Base-by-base conservation (phyloP, 257 asterid species). In the Ajuga chamaepitys region DNA sequence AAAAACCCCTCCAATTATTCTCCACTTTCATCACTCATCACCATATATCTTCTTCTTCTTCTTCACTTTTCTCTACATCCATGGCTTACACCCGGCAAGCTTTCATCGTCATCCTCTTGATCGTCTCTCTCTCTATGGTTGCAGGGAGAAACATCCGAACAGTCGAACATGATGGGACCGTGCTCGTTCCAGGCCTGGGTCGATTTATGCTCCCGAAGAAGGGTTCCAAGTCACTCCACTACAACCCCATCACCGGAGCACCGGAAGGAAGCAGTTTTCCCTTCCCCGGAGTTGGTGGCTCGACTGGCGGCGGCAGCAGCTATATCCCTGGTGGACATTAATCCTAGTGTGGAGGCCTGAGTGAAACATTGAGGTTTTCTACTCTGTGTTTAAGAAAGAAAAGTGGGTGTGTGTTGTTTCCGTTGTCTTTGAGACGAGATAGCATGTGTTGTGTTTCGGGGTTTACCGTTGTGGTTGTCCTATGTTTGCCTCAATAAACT, bases 191-290 rank as follows among this genome's bases (percentile, higher is more conserved):
- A 0, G 95, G 97, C 24, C 12, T 85, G 1, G 97, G 97, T 0
- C 86, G 93, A 0, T 82, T 42, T 37, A 60, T 79, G 65, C 9
- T 83, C 66, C 96, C 93, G 0, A 64, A 52, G 52, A 75, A 61
- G 21, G 88, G 88, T 1, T 4, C 75, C 21, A 64, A 82, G 14
- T 78, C 90, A 0, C 64, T 82, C 0, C 68, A 77, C 11, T 84
- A 87, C 70, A 85, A 85, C 28, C 95, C 97, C 37, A 57, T 84
- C 64, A 90, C 97, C 0, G 90, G 92, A 0, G 60, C 70, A n/a
- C 77, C 76, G 9, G 71, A 64, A n/a, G 89, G 88, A 18, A 58
- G 66, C n/a, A 86, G 86, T 1, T 40, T 65, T 46, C 18, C 74
- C 17, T 14, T 70, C 30, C 88, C 88, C 0, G 81, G 80, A 17